These are phyloP conservation scores for Fusarium liriodendri DNA, from an alignment of 2,329 filamentous ascomycete genomes.

Conservation along the genomic window DNA sequence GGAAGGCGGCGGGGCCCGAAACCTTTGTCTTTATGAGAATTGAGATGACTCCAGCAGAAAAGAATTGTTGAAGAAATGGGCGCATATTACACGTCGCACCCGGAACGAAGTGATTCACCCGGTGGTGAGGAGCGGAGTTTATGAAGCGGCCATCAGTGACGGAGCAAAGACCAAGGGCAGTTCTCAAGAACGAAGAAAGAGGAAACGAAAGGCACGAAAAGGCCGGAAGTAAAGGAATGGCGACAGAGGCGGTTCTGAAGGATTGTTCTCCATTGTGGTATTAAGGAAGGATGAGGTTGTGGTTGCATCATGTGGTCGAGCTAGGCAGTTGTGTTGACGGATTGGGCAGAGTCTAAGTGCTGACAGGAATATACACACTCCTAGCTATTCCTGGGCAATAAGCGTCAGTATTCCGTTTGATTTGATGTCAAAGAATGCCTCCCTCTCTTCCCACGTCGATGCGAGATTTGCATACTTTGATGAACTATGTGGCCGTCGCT, in stretches of 20 bases:
- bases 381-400: no score
- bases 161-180: neutral
- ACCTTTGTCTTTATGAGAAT: conserved; percentile 8
- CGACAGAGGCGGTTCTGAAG: neutral
- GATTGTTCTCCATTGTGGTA: neutral
- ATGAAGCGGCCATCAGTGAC: neutral
- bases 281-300: neutral
- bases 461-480: neutral
- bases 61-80: neutral
- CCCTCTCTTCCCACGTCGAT: neutral
- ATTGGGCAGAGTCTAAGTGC: no score
- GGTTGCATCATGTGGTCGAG: neutral
- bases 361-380: no score
- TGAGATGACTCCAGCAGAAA: neutral
- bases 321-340: neutral
- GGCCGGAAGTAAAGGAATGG: neutral
- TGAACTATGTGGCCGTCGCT: neutral
- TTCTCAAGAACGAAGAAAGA: neutral
- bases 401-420: no score
- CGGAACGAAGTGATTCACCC: neutral
- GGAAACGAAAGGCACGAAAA: neutral
- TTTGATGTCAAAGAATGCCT: no score
- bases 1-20: neutral
- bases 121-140: neutral
- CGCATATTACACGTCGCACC: neutral